These are phyloP conservation scores for Ustilago tritici DNA, from an alignment of 1,284 basidiomycete genomes.

Conservation along the genomic window DNA sequence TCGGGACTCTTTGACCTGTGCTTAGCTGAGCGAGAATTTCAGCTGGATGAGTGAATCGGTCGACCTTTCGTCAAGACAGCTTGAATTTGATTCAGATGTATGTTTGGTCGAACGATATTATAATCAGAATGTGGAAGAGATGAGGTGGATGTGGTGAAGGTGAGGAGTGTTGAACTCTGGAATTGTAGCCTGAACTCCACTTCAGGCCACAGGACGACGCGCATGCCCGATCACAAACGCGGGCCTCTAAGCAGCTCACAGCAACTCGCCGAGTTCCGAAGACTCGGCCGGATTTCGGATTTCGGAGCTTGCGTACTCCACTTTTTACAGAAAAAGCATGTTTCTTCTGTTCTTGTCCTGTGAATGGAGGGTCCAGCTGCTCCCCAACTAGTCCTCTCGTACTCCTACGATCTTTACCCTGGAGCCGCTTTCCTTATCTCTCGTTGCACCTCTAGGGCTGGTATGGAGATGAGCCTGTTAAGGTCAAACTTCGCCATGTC, in stretches of 20 bases:
- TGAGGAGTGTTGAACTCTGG: constrained; percentile 25
- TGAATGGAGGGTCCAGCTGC: not conserved
- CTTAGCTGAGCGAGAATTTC: not conserved
- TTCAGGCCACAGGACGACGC: constrained; percentile 35
- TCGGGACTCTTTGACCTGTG: not conserved
- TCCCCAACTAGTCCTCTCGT: no score
- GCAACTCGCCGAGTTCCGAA: constrained; percentile 16
- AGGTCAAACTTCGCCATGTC: not conserved
- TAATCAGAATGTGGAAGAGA: not conserved
- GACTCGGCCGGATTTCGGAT: constrained; percentile 7
- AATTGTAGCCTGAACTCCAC: constrained; percentile 27
- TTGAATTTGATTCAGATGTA: not conserved
- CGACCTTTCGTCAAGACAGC: not conserved
- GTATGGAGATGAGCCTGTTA: not conserved
- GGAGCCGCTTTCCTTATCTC: not conserved
- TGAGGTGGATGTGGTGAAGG: not conserved
- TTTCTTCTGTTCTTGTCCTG: not conserved
- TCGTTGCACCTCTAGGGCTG: not conserved
- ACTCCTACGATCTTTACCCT: not conserved
- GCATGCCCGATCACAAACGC: constrained; percentile 51
- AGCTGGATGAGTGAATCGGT: not conserved
- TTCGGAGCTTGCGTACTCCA: constrained; percentile 34
- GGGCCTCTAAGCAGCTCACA: constrained; percentile 4
- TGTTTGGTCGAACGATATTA: not conserved
- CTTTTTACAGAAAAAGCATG: constrained; percentile 9